Evolutionary conservation across 352 stramenopile genomes (phyloP), one percentile per base, ranked within the genome.

Genomic region (Globisporangium parvum): DNA sequence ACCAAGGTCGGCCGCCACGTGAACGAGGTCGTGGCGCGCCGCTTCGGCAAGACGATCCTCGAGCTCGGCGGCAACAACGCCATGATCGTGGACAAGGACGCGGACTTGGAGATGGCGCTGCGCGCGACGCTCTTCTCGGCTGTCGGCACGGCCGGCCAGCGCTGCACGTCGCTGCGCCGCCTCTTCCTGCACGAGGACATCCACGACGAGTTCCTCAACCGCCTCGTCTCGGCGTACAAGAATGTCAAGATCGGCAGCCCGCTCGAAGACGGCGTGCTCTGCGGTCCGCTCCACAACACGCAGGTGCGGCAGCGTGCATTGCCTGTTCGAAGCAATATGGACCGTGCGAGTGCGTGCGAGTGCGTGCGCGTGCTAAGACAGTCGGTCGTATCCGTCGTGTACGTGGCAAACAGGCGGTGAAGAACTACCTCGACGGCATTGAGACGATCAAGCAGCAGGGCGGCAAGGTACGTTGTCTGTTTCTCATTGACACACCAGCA

Each of bases 21-120:
- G 46, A 93, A 91, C 54, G 62, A 93, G 52, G 71, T 89, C 20
- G 88, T 97, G 23, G 87, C 84, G n/a, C 72, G 71, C 8, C 83
- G 91, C 50, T 97, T 97, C 64, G 91, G 90, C 59, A 95, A 96
- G 69, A 88, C 80, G 33, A 91, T 97, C 57, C 75, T 97, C 5
- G 91, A 97, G 56, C 68, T 97, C 5, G 90, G 91, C 21, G 91
- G 91, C 45, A 97, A 97, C 72, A 97, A 97, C 60, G 91, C 90
- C 14, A 96, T 96, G 78, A 96, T 97, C 54, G 82, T 97, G n/a
- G 83, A 96, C 68, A 79, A 91, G 65, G 77, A 94, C 55, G 91
- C 91, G 12, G 87, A 97, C 57, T 62, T 96, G 20, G 84, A 96
- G 60, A 91, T 97, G 80, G 90, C 90, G 21, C 60, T 97, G 33